Conservation (phyloP, 768 basidiomycete species). For the Coprinopsis sp. region DNA sequence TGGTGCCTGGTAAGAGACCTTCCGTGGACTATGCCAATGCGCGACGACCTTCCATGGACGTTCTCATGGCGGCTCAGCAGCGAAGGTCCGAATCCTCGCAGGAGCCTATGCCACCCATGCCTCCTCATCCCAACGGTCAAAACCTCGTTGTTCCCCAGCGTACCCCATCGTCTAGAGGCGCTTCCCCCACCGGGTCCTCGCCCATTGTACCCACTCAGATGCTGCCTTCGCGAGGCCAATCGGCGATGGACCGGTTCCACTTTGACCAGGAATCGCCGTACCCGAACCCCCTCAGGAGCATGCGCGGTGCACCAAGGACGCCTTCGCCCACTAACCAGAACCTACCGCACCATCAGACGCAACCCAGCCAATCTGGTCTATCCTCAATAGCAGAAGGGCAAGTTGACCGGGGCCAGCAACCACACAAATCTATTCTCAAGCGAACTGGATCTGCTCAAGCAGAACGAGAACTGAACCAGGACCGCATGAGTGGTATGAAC, state of each 20-base stretch:
- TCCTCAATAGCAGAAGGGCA: constrained; percentile 15
- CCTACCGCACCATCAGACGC: constrained; percentile 9
- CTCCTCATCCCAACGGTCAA: neutral
- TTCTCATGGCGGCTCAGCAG: too few relatives aligned
- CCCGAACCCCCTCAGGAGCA: constrained; percentile 40
- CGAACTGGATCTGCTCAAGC: constrained; percentile 32
- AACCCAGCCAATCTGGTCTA: constrained; percentile 24
- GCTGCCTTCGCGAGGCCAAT: constrained; percentile 28
- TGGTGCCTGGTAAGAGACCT: too few relatives aligned
- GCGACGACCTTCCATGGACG: too few relatives aligned
- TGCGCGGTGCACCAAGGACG: constrained; percentile 27
- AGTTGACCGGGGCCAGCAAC: constrained; percentile 36
- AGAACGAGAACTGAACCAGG: constrained; percentile 21
- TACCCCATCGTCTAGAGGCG: too few relatives aligned
- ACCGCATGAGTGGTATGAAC: constrained; percentile 33
- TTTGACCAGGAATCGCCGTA: constrained; percentile 76
- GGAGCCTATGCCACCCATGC: too few relatives aligned
- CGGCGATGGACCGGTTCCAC: constrained; percentile 44
- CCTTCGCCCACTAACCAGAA: constrained; percentile 24
- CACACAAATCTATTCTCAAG: constrained; percentile 71
- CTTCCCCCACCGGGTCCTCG: constrained; percentile 15
- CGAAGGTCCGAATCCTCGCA: too few relatives aligned
- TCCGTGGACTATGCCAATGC: too few relatives aligned
- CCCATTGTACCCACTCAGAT: constrained; percentile 41
- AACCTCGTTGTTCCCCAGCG: constrained; percentile 8